Base-by-base conservation (phyloP, 108 stramenopile species). In the Nitzschia inconspicua region DNA sequence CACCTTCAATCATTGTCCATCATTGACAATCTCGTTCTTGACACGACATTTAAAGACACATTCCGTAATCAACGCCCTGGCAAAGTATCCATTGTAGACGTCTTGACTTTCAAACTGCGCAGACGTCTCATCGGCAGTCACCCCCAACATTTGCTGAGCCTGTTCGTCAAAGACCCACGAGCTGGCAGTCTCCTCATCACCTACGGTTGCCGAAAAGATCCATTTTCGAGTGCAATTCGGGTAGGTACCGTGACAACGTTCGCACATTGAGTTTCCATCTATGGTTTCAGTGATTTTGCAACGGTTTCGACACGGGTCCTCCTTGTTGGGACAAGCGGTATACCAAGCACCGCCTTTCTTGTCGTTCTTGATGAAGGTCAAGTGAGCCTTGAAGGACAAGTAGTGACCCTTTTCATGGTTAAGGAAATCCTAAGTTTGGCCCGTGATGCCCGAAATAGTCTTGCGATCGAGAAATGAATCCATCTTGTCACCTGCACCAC, bases 281-380 rank as follows among this genome's bases (percentile, higher is more conserved):
- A 86, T 84, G 22, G 80, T 86, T 43, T 80, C 86, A 5, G 75
- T 82, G 27, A 89, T 88, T 78, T 94, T 94, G 77, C 55, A 88
- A 42, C 82, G 81, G 31, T 94, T 89, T 39, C 78, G 84, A 72
- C 93, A 94, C 42, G 88, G 94, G 22, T 93, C 95, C 4, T 68
- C 70, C 23, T 90, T 47, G 60, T 94, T 94, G 52, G 83, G 70
- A 67, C 96, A 97, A 40, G 96, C 93, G 4, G 93, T 86, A 78
- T 98, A 98, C 97, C 97, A 98, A 8, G 93, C 90, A 11, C 92
- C 92, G 36, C 92, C 89, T 48, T 83, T 79, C 73, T 86, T 94
- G 73, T 97, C 95, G 42, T 86, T 79, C 68, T 94, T 95, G 69
- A 97, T 77, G 72, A 96, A 96, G 50, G 80, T 91, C 53, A 96